Base-by-base conservation (phyloP, 805 yeast species). In the Yamadazyma kitorensis region DNA sequence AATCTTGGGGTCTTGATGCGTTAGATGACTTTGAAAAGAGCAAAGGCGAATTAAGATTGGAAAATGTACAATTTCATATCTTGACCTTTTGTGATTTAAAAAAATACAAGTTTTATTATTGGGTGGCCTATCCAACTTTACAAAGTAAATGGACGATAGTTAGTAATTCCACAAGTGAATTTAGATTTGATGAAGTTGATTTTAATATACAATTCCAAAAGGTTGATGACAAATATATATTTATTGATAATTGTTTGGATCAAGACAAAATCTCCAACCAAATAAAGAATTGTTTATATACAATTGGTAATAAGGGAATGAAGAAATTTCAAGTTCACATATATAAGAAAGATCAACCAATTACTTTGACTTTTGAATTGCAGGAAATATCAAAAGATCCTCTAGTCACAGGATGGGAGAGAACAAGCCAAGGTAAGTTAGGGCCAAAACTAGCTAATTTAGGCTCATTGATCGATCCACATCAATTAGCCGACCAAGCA, bases 21-120 rank as follows among this genome's bases (percentile, higher is more conserved):
- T 38, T 47, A 26, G 27, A 41, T 10, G 35, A 40, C 4, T 48
- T 52, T n/a, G 52, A 59, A 0, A 55, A 67, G 16, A 78, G 70
- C 1, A 36, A 41, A 45, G 4, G 47, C 22, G 34, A 44, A 45
- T 7, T 52, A 44, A n/a, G n/a, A n/a, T 5, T 67, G 72, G 6
- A 31, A 36, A 46, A 85, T 1, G 45, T 48, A 31, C 47, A 41
- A 20, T 59, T 67, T 37, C 49, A 49, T 28, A 38, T 66, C 9
- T 61, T 89, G 18, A 70, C 88, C 26, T 93, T 80, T 60, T 83
- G 95, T 1, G 98, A 93, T 57, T 70, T 93, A 53, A 93, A 93
- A 56, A 86, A 84, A 59, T 89, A 84, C 64, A 80, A 74, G 50
- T 91, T 83, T 52, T 83, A 75, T 51, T 89, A 93, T 59, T 94